A percentile compares a stretch with the other conserved stretches of the same genome.
These are phyloP conservation scores for Oxyria digyna DNA, from an alignment of 148 eudicot species.

Conservation along the genomic window DNA sequence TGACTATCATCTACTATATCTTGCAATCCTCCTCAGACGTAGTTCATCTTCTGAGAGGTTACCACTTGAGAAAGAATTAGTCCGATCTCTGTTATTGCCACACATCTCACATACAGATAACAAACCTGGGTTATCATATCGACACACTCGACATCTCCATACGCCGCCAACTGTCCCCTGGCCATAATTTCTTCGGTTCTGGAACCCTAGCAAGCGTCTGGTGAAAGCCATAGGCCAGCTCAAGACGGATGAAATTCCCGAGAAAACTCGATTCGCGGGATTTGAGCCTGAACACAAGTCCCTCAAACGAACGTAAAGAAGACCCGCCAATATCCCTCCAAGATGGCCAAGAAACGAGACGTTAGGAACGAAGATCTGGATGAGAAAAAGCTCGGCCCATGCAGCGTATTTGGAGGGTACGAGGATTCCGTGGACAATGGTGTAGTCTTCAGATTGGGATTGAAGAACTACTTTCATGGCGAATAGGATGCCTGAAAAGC, in stretches of 20 bases:
- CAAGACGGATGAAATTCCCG: conserved; percentile 25
- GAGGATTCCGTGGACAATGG: conserved; percentile 49
- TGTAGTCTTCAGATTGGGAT: conserved; percentile 57
- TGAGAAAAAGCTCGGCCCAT: conserved; percentile 80
- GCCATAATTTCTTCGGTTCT: conserved; percentile 24
- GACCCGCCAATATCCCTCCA: conserved; percentile 85
- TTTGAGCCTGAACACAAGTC: conserved; percentile 31
- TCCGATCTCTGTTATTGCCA: conserved; percentile 40
- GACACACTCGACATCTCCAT: conserved; percentile 82
- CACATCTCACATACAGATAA: conserved; percentile 75
- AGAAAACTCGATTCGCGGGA: conserved; percentile 30
- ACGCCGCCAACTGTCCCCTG: conserved; percentile 35
- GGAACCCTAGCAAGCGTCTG: conserved; percentile 18
- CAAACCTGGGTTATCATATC: conserved; percentile 52
- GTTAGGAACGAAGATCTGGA: conserved; percentile 73
- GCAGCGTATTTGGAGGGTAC: conserved; percentile 71
- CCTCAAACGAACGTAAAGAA: conserved; percentile 44
- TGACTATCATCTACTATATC: conserved; percentile 48
- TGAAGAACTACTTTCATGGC: conserved; percentile 92
- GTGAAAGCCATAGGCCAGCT: conserved; percentile 44
- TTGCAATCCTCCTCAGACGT: conserved; percentile 59
- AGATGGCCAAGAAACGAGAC: conserved; percentile 90
- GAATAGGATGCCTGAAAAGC: conserved; percentile 89
- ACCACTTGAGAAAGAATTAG: conserved; percentile 12
- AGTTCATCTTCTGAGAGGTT: conserved; percentile 49